Percentiles rank a stretch among this genome's conserved stretches.
phyloP scores from a whole-genome alignment of 352 stramenopile species.

The Pythium periplocum region DNA sequence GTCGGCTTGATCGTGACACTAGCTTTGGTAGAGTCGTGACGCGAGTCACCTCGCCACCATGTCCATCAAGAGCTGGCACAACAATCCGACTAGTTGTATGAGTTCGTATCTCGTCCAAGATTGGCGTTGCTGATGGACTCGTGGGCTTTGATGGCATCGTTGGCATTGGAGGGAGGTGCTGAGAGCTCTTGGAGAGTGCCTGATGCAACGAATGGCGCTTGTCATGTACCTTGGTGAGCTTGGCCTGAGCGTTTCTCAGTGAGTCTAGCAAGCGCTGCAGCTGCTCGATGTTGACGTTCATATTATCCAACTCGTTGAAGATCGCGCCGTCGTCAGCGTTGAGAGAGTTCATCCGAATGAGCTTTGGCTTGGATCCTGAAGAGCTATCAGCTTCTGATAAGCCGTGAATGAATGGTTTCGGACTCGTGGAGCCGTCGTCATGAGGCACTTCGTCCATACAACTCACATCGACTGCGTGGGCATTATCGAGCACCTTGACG shows the following conservation, averaged over 20 bases:
- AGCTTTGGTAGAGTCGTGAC: too few species aligned
- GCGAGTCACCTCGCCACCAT: too few species aligned
- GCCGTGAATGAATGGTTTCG: conserved; percentile 36
- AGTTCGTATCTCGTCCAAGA: too few species aligned
- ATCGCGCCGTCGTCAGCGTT: conserved; percentile 40
- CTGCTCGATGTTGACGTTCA: conserved; percentile 37
- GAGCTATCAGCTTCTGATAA: conserved; percentile 8
- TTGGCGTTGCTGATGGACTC: too few species aligned
- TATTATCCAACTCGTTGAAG: conserved; percentile 41
- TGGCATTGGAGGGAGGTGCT: too few species aligned
- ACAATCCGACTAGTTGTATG: too few species aligned
- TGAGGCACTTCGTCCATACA: conserved; percentile 31
- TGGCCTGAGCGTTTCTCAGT: conserved; percentile 29
- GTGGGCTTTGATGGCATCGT: too few species aligned
- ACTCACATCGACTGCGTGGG: conserved; percentile 48
- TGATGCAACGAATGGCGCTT: conserved; percentile 35
- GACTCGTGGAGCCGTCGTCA: conserved; percentile 13
- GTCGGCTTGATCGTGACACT: too few species aligned
- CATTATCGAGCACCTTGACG: conserved; percentile 66
- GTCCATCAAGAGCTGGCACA: too few species aligned
- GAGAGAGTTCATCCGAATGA: conserved; percentile 29
- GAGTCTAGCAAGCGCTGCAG: conserved; percentile 34
- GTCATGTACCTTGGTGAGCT: conserved; percentile 37
- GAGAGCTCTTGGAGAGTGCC: conserved; percentile 14
- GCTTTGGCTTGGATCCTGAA: conserved; percentile 16